Conservation (phyloP, 768 basidiomycete genomes). For the Trametes cinnabarina region DNA sequence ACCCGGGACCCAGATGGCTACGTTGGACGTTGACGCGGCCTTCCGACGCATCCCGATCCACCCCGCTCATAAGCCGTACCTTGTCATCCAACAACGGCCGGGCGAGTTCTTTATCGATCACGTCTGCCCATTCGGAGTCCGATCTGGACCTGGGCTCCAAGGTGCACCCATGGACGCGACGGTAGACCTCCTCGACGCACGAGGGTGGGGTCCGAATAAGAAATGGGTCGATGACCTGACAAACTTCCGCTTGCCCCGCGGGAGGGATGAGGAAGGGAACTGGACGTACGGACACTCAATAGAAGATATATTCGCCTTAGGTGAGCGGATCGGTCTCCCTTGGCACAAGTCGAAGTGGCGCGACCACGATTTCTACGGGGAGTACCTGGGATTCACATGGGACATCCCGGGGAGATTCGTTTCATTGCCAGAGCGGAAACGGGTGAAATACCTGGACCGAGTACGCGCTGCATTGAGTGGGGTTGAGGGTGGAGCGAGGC, state of each 20-base stretch:
- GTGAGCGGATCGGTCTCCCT: conserved; percentile 23
- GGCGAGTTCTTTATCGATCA: conserved; percentile 1
- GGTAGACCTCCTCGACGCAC: background rate
- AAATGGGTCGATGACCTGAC: conserved; percentile 13
- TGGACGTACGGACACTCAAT: background rate
- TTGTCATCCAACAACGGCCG: background rate
- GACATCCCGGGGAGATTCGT: conserved; percentile 28
- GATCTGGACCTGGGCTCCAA: background rate
- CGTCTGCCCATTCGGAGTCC: background rate
- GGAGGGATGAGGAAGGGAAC: background rate
- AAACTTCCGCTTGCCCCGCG: background rate
- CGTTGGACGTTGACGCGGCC: conserved; percentile 2
- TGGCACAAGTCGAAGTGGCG: conserved; percentile 24
- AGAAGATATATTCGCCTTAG: background rate
- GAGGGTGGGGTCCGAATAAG: background rate
- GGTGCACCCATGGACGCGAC: conserved; percentile 1
- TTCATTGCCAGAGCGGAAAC: conserved; percentile 32
- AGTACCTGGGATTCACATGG: conserved; percentile 34
- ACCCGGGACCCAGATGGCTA: background rate
- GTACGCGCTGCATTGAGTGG: conserved; percentile 16
- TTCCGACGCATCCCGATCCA: background rate
- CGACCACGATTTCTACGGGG: conserved; percentile 22
- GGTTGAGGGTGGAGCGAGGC: background rate
- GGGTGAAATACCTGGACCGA: conserved; percentile 23
- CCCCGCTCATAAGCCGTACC: background rate